These are phyloP conservation scores for Bassia scoparia DNA, from an alignment of 148 eudicot species.

Conservation along the genomic window DNA sequence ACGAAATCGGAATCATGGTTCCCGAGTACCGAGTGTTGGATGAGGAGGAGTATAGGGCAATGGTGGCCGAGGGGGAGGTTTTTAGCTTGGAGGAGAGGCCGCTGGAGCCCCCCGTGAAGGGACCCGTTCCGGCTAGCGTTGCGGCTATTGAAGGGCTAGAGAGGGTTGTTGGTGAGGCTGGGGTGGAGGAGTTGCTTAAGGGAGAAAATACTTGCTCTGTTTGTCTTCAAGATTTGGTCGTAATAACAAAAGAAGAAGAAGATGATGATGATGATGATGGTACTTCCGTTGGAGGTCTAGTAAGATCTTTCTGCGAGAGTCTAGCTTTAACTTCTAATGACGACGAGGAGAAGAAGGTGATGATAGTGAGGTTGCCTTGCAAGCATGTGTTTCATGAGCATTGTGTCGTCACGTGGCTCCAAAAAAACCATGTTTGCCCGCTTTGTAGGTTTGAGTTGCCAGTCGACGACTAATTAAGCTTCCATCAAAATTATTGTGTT, in stretches of 20 bases:
- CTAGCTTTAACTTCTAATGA: neutral
- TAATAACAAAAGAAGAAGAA: neutral
- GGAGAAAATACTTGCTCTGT: neutral
- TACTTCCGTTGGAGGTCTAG: neutral
- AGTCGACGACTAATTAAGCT: neutral
- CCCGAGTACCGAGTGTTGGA: neutral
- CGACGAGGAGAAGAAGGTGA: neutral
- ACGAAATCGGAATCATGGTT: neutral
- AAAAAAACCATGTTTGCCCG: neutral
- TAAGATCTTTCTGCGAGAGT: neutral
- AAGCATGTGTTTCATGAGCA: neutral
- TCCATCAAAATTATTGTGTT: no score
- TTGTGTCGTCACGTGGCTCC: neutral
- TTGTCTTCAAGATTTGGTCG: neutral
- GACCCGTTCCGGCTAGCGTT: neutral
- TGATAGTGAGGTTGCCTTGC: neutral
- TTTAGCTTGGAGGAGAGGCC: neutral
- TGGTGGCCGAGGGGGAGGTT: neutral
- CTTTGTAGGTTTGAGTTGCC: slow-evolving; percentile 1
- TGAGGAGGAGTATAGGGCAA: neutral
- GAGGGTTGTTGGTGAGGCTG: neutral
- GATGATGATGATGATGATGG: neutral
- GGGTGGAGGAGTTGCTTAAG: neutral
- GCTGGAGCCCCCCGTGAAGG: neutral
- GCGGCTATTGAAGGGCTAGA: neutral